Conservation (phyloP, 2,329 filamentous ascomycete species). For the Aciculosporium take region DNA sequence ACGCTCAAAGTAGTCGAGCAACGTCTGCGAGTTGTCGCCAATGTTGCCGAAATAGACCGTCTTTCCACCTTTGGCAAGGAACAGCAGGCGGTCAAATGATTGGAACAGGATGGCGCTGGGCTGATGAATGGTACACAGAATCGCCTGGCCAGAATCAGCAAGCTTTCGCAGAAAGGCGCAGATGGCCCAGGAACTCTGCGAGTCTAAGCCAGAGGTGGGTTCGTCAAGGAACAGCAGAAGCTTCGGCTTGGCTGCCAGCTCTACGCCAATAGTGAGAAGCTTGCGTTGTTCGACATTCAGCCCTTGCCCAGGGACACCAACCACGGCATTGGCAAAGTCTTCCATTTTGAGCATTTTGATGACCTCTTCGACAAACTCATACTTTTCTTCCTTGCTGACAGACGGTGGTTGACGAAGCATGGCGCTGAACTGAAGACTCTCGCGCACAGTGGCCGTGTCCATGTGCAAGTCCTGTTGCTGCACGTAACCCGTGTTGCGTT, state of each 20-base stretch:
- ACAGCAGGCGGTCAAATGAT: slow-evolving; percentile 45
- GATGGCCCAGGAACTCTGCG: slow-evolving; percentile 49
- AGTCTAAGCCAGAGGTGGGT: slow-evolving; percentile 47
- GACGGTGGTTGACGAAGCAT: slow-evolving; percentile 40
- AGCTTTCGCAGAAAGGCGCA: slow-evolving; percentile 48
- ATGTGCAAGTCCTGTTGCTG: slow-evolving; percentile 51
- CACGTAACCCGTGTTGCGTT: slow-evolving; percentile 52
- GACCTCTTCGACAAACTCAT: slow-evolving; percentile 47
- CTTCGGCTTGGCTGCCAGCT: slow-evolving; percentile 41
- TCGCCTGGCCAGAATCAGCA: slow-evolving; percentile 36
- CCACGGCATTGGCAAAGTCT: slow-evolving; percentile 51
- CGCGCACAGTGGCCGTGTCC: slow-evolving; percentile 39
- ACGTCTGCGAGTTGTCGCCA: slow-evolving; percentile 40
- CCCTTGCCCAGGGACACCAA: slow-evolving; percentile 47
- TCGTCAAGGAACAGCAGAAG: slow-evolving; percentile 49
- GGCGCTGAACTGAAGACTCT: slow-evolving; percentile 41
- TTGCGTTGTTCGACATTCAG: slow-evolving; percentile 50
- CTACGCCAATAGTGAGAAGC: slow-evolving; percentile 46
- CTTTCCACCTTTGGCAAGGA: slow-evolving; percentile 49
- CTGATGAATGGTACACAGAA: slow-evolving; percentile 42
- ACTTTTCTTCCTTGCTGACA: slow-evolving; percentile 42
- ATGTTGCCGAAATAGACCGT: slow-evolving; percentile 59
- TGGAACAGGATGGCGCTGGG: slow-evolving; percentile 39
- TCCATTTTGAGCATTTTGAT: slow-evolving; percentile 53
- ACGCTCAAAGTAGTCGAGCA: slow-evolving; percentile 49